Evolutionary conservation across 352 stramenopile species (phyloP).

Genomic region (Pythium chondricola): DNA sequence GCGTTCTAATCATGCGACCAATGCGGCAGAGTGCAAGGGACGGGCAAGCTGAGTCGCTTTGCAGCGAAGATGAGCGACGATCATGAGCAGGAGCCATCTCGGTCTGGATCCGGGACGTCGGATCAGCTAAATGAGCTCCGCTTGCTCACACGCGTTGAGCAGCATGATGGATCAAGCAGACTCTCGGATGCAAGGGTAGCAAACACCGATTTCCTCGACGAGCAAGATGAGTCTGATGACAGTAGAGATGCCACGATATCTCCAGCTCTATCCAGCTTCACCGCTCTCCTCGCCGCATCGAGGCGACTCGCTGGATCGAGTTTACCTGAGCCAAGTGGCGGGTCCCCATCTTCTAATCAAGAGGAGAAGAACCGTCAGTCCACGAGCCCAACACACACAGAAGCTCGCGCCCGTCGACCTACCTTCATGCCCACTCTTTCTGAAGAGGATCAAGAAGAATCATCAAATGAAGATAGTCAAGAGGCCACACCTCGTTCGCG

Average conservation of each 20-base stretch:
- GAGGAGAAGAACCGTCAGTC: background rate
- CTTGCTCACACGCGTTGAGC: too few relatives aligned
- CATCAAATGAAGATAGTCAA: background rate
- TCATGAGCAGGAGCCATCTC: too few relatives aligned
- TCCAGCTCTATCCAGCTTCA: conserved; percentile 6
- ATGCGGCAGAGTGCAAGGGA: background rate
- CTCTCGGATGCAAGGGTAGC: too few relatives aligned
- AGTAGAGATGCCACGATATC: background rate
- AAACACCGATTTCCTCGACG: too few relatives aligned
- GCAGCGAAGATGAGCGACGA: conserved; percentile 7
- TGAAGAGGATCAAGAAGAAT: conserved; percentile 12
- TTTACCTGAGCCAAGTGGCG: background rate
- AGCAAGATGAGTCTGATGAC: conserved; percentile 1
- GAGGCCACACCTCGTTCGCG: too few relatives aligned
- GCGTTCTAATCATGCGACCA: background rate
- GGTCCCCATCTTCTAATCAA: background rate
- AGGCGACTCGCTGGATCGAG: conserved; percentile 10
- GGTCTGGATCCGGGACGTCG: too few relatives aligned
- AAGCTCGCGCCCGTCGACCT: background rate
- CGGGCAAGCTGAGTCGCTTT: background rate
- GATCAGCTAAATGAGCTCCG: too few relatives aligned
- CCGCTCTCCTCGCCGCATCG: conserved; percentile 12
- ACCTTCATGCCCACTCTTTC: conserved; percentile 11
- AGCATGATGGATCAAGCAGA: too few relatives aligned
- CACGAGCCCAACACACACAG: background rate